phyloP scores from a whole-genome alignment of 2,329 filamentous ascomycete species.

The Acrocalymma vagum region DNA sequence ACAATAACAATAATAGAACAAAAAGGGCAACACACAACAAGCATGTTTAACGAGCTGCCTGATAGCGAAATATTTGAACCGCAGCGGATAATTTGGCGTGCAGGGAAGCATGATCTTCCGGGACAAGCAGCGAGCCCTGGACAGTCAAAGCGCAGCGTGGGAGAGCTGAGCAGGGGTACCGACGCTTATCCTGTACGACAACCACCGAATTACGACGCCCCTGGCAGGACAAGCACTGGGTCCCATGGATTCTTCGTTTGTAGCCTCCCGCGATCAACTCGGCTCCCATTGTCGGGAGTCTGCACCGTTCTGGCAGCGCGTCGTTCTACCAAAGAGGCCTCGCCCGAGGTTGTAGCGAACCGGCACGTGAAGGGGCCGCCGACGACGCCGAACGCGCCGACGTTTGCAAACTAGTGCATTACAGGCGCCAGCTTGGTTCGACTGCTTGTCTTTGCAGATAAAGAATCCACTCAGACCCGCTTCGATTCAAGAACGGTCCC shows the following conservation, averaged over 20 bases:
- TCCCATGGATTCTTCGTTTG: conserved; percentile 2
- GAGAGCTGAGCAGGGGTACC: conserved; percentile 37
- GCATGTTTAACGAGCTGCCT: too few species aligned
- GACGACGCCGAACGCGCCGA: too few species aligned
- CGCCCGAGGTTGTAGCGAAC: too few species aligned
- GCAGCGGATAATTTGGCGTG: conserved; percentile 29
- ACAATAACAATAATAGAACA: too few species aligned
- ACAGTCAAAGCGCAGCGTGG: conserved; percentile 36
- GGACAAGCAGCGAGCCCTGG: conserved; percentile 29
- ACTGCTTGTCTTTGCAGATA: too few species aligned
- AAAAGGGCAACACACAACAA: too few species aligned
- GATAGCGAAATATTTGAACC: conserved; percentile 5
- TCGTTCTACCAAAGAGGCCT: too few species aligned
- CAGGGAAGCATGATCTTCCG: conserved; percentile 46
- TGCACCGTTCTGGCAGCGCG: too few species aligned
- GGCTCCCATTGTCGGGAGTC: conserved; percentile 10
- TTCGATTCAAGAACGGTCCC: conserved; percentile 10
- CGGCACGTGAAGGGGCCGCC: too few species aligned
- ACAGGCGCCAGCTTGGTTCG: too few species aligned
- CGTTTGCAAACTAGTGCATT: too few species aligned
- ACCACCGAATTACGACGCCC: not conserved
- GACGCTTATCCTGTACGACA: conserved; percentile 18
- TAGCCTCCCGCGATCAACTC: conserved; percentile 2
- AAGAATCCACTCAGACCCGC: conserved; percentile 9
- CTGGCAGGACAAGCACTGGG: too few species aligned